Evolutionary conservation across 1,139 yeast genomes (phyloP).

Genomic region (Saccharomyces pastorianus): DNA sequence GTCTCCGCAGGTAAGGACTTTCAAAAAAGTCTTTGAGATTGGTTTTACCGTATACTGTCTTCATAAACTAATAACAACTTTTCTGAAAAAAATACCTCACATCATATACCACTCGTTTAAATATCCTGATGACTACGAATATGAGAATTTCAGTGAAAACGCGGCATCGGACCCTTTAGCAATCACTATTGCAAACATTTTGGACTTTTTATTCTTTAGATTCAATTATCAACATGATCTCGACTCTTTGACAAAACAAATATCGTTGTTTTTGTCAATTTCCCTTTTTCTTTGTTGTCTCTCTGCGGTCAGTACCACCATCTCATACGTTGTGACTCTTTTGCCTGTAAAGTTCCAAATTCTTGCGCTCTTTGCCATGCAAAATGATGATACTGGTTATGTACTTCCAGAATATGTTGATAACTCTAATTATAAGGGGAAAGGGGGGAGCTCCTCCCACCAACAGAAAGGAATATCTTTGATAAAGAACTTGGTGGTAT

Average conservation of each 20-base stretch:
- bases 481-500: slow-evolving; percentile 43
- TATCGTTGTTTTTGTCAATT: slow-evolving; percentile 58
- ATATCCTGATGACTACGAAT: slow-evolving; percentile 16
- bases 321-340: slow-evolving; percentile 32
- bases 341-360: slow-evolving; percentile 27
- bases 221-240: slow-evolving; percentile 36
- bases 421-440: slow-evolving; percentile 2
- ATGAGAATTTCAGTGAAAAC: slow-evolving; percentile 7
- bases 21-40: slow-evolving; percentile 19
- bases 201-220: slow-evolving; percentile 28
- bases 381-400: slow-evolving; percentile 11
- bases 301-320: slow-evolving; percentile 51
- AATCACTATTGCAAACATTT: slow-evolving; percentile 50
- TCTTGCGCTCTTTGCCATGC: slow-evolving; percentile 25
- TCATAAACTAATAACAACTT: slow-evolving; percentile 23
- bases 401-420: slow-evolving; percentile 18
- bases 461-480: slow-evolving; percentile 23
- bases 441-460: not conserved
- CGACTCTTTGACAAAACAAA: slow-evolving; percentile 52
- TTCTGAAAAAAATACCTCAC: slow-evolving; percentile 21
- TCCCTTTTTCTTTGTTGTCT: slow-evolving; percentile 60
- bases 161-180: slow-evolving; percentile 50
- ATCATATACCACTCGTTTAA: slow-evolving; percentile 15
- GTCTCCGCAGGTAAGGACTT: slow-evolving; percentile 11
- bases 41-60: slow-evolving; percentile 26